Evolutionary conservation across 352 stramenopile genomes (phyloP).

Genomic region (Phytophthora citricola): DNA sequence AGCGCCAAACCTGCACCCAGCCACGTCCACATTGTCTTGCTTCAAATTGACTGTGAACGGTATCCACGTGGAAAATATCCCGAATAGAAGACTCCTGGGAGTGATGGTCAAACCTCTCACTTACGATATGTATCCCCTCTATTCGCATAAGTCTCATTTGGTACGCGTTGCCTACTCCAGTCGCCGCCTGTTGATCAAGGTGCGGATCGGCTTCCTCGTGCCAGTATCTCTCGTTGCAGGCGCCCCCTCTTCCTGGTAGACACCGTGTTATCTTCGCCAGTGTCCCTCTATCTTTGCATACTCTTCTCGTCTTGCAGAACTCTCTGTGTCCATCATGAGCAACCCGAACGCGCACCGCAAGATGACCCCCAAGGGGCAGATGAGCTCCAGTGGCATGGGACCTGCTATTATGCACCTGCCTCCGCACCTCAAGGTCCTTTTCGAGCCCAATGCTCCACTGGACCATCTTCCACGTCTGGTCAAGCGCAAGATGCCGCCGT

Average conservation of each 20-base stretch:
- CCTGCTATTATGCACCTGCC: constrained; percentile 84
- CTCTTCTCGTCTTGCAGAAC: neutral
- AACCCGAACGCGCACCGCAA: constrained; percentile 82
- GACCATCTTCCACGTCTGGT: constrained; percentile 74
- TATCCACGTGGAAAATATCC: constrained; percentile 29
- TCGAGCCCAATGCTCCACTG: constrained; percentile 81
- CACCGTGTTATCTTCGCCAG: neutral
- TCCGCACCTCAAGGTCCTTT: constrained; percentile 80
- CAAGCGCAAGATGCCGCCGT: constrained; percentile 90
- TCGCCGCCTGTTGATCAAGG: constrained; percentile 13
- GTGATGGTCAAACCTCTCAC: neutral
- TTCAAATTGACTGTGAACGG: constrained; percentile 13
- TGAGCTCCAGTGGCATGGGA: constrained; percentile 89
- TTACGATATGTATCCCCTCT: constrained; percentile 15
- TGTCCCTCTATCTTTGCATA: constrained; percentile 5
- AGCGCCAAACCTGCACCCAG: constrained; percentile 24
- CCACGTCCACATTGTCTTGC: constrained; percentile 30
- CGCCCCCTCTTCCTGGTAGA: neutral
- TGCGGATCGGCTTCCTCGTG: constrained; percentile 14
- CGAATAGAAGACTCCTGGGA: neutral
- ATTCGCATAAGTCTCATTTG: constrained; percentile 15
- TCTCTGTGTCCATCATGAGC: constrained; percentile 34
- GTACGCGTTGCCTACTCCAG: constrained; percentile 10
- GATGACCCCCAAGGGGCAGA: constrained; percentile 90
- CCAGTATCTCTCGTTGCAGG: constrained; percentile 6